phyloP scores from a whole-genome alignment of 176 grass and related monocot genomes.

The Canna indica region DNA sequence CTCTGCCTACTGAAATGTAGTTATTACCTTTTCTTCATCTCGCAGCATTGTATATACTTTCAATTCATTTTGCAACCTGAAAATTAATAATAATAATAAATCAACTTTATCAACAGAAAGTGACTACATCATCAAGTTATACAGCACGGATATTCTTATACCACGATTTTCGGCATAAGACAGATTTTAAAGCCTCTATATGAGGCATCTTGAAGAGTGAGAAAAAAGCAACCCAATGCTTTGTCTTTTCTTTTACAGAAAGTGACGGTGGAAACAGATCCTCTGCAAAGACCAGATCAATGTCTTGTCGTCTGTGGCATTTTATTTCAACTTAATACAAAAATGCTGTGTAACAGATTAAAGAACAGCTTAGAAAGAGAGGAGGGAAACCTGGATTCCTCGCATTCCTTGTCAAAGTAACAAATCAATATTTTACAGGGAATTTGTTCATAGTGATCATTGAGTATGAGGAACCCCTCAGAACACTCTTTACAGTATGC shows the following conservation, averaged over 20 bases:
- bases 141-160: constrained; percentile 23
- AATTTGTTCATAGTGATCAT: constrained; percentile 70
- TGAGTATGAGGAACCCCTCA: constrained; percentile 44
- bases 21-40: constrained; percentile 49
- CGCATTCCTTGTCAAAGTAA: constrained; percentile 71
- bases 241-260: constrained; percentile 75
- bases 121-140: constrained; percentile 2
- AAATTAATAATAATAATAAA: neutral
- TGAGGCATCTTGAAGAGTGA: constrained; percentile 68
- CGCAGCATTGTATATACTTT: constrained; percentile 65
- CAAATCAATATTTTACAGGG: constrained; percentile 64
- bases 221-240: constrained; percentile 75
- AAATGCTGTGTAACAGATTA: neutral
- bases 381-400: constrained; percentile 55
- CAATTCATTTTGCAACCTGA: constrained; percentile 84
- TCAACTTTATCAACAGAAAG: neutral
- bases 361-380: constrained; percentile 9
- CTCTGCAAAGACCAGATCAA: constrained; percentile 70
- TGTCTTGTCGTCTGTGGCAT: constrained; percentile 51
- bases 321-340: constrained; percentile 18
- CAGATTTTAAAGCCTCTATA: constrained; percentile 53
- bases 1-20: constrained; percentile 16
- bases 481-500: constrained; percentile 73
- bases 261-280: constrained; percentile 76
- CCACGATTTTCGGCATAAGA: constrained; percentile 86